Conservation (phyloP, 805 yeast genomes). For the Myxozyma melibiosi region DNA sequence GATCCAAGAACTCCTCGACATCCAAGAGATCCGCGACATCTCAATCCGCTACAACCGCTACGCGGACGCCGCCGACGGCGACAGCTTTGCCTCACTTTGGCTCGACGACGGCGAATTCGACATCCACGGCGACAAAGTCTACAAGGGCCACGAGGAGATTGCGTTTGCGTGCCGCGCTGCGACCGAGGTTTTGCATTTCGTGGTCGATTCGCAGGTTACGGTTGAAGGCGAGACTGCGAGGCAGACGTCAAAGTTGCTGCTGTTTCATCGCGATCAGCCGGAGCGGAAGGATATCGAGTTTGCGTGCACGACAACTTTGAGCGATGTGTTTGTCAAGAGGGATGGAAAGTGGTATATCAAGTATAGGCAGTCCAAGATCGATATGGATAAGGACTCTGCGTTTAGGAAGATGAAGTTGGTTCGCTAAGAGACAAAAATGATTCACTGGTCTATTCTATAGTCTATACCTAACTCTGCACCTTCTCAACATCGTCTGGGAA, state of each 20-base stretch:
- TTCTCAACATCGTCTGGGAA: conserved; percentile 42
- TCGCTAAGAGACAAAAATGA: no score
- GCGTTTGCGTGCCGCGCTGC: neutral
- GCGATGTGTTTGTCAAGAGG: neutral
- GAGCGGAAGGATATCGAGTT: neutral
- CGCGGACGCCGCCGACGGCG: neutral
- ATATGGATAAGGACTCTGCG: neutral
- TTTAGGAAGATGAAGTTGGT: neutral
- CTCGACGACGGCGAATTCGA: neutral
- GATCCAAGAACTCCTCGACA: neutral
- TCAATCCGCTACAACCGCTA: neutral
- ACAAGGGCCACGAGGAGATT: neutral
- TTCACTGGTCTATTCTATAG: no score
- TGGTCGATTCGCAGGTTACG: neutral
- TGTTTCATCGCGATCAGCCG: neutral
- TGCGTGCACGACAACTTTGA: neutral
- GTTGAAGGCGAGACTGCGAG: neutral
- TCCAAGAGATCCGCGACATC: neutral
- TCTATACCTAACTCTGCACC: neutral
- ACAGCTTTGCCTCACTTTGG: neutral
- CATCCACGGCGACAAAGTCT: neutral
- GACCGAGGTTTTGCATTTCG: neutral
- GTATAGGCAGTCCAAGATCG: neutral
- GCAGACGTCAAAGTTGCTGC: neutral
- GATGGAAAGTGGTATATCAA: neutral